These are phyloP conservation scores for Phtheirospermum japonicum DNA, from an alignment of 257 asterid genomes.

Conservation along the genomic window DNA sequence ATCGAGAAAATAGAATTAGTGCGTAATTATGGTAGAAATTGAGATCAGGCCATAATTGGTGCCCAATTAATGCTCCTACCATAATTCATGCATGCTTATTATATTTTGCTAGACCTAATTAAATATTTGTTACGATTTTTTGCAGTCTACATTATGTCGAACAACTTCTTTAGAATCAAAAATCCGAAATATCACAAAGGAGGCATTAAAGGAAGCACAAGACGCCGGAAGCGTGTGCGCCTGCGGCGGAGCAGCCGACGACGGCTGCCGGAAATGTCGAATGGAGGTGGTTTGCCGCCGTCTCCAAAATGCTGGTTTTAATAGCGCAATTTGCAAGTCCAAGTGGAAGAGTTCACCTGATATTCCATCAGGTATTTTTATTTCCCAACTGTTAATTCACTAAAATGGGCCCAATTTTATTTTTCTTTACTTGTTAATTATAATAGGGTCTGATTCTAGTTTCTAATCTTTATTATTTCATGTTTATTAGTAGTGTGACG, in stretches of 20 bases:
- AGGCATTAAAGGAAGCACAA: constrained; percentile 50
- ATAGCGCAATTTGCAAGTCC: constrained; percentile 82
- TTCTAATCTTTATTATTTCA: too few species aligned
- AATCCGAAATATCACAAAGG: constrained; percentile 56
- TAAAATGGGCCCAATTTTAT: too few species aligned
- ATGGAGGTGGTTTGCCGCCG: constrained; percentile 70
- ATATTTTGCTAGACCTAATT: neutral
- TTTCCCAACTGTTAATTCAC: too few species aligned
- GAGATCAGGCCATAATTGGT: too few species aligned
- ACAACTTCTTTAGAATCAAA: constrained; percentile 68
- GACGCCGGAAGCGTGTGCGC: constrained; percentile 31
- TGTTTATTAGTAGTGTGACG: too few species aligned
- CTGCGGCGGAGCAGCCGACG: constrained; percentile 38
- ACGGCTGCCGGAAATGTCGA: constrained; percentile 65
- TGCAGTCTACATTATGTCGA: constrained; percentile 67
- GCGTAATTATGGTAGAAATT: too few species aligned
- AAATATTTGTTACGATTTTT: neutral
- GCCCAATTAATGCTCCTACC: too few species aligned
- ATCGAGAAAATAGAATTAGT: too few species aligned
- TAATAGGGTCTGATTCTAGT: too few species aligned
- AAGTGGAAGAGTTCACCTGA: constrained; percentile 76
- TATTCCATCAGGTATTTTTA: constrained; percentile 69
- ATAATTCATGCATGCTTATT: too few species aligned
- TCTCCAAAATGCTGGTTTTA: constrained; percentile 58
- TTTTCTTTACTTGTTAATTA: too few species aligned